Percentiles rank a stretch among this genome's conserved stretches.
phyloP scores from a whole-genome alignment of 352 stramenopile species.

The Phytophthora megakarya region DNA sequence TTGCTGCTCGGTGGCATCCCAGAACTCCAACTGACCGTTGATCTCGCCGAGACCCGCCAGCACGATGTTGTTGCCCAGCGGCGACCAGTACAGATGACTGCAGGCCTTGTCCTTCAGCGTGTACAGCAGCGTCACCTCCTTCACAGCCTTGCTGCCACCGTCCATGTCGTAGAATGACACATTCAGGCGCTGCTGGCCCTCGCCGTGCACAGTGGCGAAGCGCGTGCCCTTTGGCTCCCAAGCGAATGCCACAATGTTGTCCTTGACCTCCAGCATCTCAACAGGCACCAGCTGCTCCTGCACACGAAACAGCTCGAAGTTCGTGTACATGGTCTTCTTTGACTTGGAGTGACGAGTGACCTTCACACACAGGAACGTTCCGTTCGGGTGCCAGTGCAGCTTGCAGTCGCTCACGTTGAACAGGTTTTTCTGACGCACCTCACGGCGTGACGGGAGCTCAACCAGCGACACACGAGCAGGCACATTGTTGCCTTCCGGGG shows the following conservation, averaged over 20 bases:
- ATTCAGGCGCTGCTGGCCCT: constrained; percentile 90
- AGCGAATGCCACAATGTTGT: constrained; percentile 95
- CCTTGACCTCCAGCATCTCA: constrained; percentile 98
- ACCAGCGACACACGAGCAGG: constrained; percentile 97
- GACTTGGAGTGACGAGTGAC: constrained; percentile 90
- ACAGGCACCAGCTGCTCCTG: constrained; percentile 95
- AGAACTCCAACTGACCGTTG: constrained; percentile 97
- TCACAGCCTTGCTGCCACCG: constrained; percentile 57
- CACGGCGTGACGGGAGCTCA: constrained; percentile 93
- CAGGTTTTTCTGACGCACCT: constrained; percentile 98
- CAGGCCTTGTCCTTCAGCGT: constrained; percentile 95
- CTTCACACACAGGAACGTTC: constrained; percentile 93
- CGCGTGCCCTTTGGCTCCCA: constrained; percentile 97
- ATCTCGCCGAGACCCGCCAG: constrained; percentile 95
- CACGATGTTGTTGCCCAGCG: constrained; percentile 92
- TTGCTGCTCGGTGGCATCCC: constrained; percentile 96
- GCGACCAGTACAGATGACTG: constrained; percentile 98
- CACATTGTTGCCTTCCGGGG: constrained; percentile 93
- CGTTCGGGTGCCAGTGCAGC: constrained; percentile 97
- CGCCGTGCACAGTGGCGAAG: constrained; percentile 97
- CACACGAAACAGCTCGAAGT: constrained; percentile 98
- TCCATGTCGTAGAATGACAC: constrained; percentile 98
- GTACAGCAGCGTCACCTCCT: constrained; percentile 95
- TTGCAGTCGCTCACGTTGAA: constrained; percentile 97
- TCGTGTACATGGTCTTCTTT: constrained; percentile 99